Percentiles rank a stretch among this genome's conserved stretches.
Conservation (phyloP, 208 protist genomes). For the Trypanosomatidae sp. region DNA sequence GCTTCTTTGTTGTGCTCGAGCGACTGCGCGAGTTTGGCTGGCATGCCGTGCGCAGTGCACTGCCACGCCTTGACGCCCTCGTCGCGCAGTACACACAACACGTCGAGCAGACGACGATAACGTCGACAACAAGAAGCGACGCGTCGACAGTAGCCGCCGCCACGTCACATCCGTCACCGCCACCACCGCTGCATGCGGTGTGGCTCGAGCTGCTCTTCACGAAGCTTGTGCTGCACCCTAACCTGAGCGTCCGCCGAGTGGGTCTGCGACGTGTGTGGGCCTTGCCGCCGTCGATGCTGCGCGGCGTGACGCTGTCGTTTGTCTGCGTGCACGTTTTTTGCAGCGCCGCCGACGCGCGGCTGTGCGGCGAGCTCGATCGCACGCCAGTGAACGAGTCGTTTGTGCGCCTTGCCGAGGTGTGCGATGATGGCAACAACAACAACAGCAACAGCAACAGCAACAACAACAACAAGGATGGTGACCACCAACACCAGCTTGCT, state of each 20-base stretch:
- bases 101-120: neutral
- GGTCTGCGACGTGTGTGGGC: slow-evolving; percentile 44
- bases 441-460: neutral
- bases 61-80: slow-evolving; percentile 57
- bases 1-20: slow-evolving; percentile 75
- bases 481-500: no score
- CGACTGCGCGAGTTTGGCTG: slow-evolving; percentile 69
- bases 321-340: slow-evolving; percentile 40
- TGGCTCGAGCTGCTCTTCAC: slow-evolving; percentile 75
- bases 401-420: neutral
- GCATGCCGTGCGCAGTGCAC: slow-evolving; percentile 66
- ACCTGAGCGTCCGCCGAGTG: slow-evolving; percentile 60
- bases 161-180: neutral
- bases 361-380: slow-evolving; percentile 70
- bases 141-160: neutral
- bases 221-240: slow-evolving; percentile 71
- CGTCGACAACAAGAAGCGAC: neutral
- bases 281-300: slow-evolving; percentile 23
- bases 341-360: slow-evolving; percentile 35
- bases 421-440: neutral
- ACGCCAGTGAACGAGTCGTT: slow-evolving; percentile 22
- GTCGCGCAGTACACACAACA: slow-evolving; percentile 13
- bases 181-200: slow-evolving; percentile 18
- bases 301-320: slow-evolving; percentile 32
- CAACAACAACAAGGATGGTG: neutral